phyloP scores from a whole-genome alignment of 352 stramenopile genomes.

The Phytophthora kernoviae region DNA sequence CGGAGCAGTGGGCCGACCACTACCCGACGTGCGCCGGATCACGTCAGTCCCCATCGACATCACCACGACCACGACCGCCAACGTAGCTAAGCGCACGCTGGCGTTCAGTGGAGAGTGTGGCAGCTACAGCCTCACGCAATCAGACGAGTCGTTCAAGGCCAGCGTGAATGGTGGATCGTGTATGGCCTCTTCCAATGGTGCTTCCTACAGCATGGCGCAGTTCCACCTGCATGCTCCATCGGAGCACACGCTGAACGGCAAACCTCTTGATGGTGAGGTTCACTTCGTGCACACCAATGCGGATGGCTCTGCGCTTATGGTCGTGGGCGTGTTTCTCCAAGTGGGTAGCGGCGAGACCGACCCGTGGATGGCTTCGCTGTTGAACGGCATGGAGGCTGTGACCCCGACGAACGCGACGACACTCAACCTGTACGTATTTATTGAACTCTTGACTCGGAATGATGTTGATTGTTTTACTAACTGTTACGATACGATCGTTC shows the following conservation, averaged over 20 bases:
- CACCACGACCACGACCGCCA: background rate
- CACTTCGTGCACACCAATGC: constrained; percentile 41
- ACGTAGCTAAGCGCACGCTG: constrained; percentile 7
- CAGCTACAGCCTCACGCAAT: constrained; percentile 16
- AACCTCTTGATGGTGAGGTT: constrained; percentile 25
- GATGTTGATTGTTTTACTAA: too few relatives aligned
- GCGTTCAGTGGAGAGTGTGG: constrained; percentile 20
- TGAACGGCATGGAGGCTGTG: constrained; percentile 3
- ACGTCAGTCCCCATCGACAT: constrained; percentile 36
- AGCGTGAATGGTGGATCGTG: constrained; percentile 5
- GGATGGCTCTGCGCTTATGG: constrained; percentile 23
- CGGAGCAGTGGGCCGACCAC: constrained; percentile 12
- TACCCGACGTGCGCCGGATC: constrained; percentile 16
- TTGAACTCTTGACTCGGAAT: too few relatives aligned
- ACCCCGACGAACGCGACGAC: background rate
- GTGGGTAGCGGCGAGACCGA: constrained; percentile 1
- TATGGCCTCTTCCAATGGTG: background rate
- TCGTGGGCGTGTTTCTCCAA: constrained; percentile 26
- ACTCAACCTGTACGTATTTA: too few relatives aligned
- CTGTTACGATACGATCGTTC: too few relatives aligned
- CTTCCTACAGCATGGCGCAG: constrained; percentile 20
- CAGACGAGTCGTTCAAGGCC: constrained; percentile 19
- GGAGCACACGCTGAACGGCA: constrained; percentile 38
- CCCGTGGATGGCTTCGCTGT: constrained; percentile 19
- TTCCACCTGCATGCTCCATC: constrained; percentile 36